Percentiles rank a stretch among this genome's conserved stretches.
Conservation (phyloP, 768 basidiomycete species). For the Dioszegia crocea region DNA sequence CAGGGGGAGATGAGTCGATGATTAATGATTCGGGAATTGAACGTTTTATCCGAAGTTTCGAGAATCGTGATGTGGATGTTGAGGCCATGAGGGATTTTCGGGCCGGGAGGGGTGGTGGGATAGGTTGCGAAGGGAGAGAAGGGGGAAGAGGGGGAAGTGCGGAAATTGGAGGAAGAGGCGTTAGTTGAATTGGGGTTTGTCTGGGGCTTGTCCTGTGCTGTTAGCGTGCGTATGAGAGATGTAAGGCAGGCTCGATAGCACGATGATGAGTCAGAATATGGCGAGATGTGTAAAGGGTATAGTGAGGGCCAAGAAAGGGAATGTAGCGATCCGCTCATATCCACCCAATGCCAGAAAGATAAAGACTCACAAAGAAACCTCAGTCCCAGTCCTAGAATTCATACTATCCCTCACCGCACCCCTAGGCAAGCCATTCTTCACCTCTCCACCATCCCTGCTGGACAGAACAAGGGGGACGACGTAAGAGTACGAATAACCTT, state of each 20-base stretch:
- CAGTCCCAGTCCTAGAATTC: neutral
- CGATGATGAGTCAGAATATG: neutral
- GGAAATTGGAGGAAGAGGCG: neutral
- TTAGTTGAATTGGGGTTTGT: slow-evolving; percentile 1
- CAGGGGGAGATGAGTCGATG: neutral
- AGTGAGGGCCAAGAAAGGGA: too few species aligned
- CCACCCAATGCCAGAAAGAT: too few species aligned
- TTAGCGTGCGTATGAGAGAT: neutral
- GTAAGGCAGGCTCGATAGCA: too few species aligned
- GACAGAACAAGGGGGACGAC: neutral
- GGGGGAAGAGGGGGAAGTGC: neutral
- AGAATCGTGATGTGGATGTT: neutral
- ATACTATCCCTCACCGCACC: slow-evolving; percentile 1
- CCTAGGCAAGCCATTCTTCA: neutral
- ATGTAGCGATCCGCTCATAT: too few species aligned
- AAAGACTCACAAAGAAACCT: slow-evolving; percentile 3
- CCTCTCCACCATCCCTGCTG: neutral
- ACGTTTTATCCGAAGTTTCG: slow-evolving; percentile 4
- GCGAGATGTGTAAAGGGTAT: too few species aligned
- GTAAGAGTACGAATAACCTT: too few species aligned
- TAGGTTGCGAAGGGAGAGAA: neutral
- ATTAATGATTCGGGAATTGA: neutral
- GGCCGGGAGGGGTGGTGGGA: neutral
- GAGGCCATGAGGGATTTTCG: neutral
- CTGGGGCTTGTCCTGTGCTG: neutral